These are phyloP conservation scores for Rhodomyrtus tomentosa DNA, from an alignment of 345 rosid species.

Conservation along the genomic window DNA sequence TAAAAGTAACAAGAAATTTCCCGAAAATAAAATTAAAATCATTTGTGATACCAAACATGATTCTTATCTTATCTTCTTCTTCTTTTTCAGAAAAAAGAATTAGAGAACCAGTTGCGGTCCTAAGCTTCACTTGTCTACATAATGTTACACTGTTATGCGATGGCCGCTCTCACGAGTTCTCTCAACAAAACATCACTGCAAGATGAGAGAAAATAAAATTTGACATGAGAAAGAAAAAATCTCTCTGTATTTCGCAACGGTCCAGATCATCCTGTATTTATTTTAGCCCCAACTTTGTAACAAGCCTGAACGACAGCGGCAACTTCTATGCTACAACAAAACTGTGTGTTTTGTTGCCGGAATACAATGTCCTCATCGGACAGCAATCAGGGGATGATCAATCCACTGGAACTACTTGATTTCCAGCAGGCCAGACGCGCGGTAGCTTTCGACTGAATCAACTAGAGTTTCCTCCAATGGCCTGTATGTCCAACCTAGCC, in stretches of 20 bases:
- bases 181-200: not conserved
- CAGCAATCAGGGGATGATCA: not conserved
- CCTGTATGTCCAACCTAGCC: constrained; percentile 22
- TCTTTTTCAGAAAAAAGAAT: no score
- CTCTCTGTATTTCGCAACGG: not conserved
- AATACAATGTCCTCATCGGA: not conserved
- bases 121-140: not conserved
- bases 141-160: not conserved
- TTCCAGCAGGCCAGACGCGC: constrained; percentile 6
- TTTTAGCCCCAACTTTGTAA: not conserved
- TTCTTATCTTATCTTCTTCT: no score
- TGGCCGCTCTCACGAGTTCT: not conserved
- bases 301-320: not conserved
- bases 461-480: constrained; percentile 22
- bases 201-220: not conserved
- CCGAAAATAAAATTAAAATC: no score
- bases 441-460: constrained; percentile 21
- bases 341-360: not conserved
- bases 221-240: not conserved
- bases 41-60: no score
- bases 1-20: no score
- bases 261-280: not conserved
- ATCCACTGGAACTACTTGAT: not conserved
- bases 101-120: no score
- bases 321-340: not conserved